A percentile compares a stretch with the other conserved stretches of the same genome.
These are phyloP conservation scores for Phytophthora citrophthora DNA, from an alignment of 352 stramenopile genomes.

Conservation along the genomic window DNA sequence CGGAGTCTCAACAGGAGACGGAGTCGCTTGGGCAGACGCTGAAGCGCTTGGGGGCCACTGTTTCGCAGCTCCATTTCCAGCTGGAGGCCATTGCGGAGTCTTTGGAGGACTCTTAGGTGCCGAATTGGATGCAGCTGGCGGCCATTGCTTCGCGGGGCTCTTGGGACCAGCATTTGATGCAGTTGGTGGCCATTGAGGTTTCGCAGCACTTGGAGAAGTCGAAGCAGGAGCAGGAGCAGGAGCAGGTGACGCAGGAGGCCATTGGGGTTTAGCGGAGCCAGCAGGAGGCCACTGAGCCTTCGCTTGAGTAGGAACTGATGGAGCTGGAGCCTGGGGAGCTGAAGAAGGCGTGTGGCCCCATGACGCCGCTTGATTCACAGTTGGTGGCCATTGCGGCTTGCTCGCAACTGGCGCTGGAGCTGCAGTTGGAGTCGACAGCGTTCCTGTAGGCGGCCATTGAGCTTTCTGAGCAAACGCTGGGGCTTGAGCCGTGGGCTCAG, in stretches of 20 bases:
- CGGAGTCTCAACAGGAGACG: conserved; percentile 20
- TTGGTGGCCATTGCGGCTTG: conserved; percentile 39
- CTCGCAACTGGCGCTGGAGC: conserved; percentile 14
- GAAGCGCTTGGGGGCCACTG: conserved; percentile 48
- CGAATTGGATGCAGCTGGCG: conserved; percentile 22
- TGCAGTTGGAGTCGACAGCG: conserved; percentile 9
- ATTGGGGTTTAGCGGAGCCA: conserved; percentile 18
- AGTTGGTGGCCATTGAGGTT: conserved; percentile 45
- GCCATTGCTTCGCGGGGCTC: conserved; percentile 26
- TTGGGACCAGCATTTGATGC: conserved; percentile 16
- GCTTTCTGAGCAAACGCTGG: conserved; percentile 56
- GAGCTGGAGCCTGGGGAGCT: conserved; percentile 40
- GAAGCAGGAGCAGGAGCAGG: neutral
- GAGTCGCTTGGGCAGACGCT: neutral
- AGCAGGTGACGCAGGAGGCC: conserved; percentile 11
- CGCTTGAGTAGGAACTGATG: conserved; percentile 26
- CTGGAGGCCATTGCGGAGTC: conserved; percentile 22
- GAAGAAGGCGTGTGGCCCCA: conserved; percentile 28
- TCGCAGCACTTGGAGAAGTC: conserved; percentile 12
- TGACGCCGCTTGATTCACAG: conserved; percentile 23
- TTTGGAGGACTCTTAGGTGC: conserved; percentile 25
- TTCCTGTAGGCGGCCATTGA: conserved; percentile 50
- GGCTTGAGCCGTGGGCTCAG: conserved; percentile 23
- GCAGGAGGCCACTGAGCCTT: conserved; percentile 53
- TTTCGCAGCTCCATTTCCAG: conserved; percentile 34